phyloP scores from a whole-genome alignment of 73 alveolate species.

The Tetrahymena borealis region DNA sequence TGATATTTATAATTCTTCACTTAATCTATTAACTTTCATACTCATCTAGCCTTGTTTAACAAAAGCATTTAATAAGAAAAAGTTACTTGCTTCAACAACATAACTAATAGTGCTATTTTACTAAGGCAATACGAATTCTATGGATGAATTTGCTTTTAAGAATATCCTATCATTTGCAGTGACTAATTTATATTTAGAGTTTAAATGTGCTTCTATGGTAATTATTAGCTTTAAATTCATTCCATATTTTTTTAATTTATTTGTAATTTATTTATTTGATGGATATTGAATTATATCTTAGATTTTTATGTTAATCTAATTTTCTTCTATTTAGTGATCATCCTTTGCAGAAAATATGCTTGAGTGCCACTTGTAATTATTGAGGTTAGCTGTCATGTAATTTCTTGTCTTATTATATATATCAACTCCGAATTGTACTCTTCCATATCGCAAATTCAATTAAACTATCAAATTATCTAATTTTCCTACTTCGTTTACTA shows the following conservation, averaged over 20 bases:
- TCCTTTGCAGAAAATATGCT: background rate
- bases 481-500: background rate
- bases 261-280: background rate
- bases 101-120: background rate
- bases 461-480: background rate
- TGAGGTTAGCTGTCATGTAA: background rate
- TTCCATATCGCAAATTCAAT: background rate
- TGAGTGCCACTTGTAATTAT: background rate
- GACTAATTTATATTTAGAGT: background rate
- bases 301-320: background rate
- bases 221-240: background rate
- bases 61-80: background rate
- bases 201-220: background rate
- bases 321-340: background rate
- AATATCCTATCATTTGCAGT: background rate
- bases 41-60: background rate
- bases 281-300: background rate
- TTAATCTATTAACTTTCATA: background rate
- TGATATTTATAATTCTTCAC: background rate
- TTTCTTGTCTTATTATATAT: background rate
- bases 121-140: background rate
- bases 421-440: background rate
- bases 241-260: background rate
- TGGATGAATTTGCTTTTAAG: background rate
- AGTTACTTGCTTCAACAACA: background rate